phyloP scores from a whole-genome alignment of 2,329 filamentous ascomycete genomes.

The Fusarium sp. region DNA sequence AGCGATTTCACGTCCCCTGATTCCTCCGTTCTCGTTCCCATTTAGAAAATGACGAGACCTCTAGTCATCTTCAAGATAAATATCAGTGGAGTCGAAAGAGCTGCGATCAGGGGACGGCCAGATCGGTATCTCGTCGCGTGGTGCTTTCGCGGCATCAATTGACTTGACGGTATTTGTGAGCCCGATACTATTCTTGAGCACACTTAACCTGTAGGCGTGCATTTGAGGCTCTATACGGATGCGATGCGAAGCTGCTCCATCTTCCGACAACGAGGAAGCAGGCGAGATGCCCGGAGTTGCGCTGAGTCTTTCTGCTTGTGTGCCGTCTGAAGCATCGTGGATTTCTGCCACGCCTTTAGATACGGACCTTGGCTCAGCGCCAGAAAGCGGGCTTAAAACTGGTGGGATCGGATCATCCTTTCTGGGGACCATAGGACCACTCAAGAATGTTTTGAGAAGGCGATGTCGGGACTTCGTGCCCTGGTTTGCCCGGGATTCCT shows the following conservation, averaged over 20 bases:
- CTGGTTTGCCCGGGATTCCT: slow-evolving; percentile 12
- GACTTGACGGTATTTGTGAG: background rate
- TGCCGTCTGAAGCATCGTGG: slow-evolving; percentile 12
- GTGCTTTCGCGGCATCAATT: background rate
- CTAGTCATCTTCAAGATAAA: slow-evolving; percentile 26
- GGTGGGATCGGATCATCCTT: slow-evolving; percentile 36
- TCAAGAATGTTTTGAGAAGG: slow-evolving; percentile 39
- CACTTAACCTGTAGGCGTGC: background rate
- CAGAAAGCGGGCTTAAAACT: slow-evolving; percentile 18
- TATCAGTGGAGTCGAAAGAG: slow-evolving; percentile 2
- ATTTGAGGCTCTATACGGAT: background rate
- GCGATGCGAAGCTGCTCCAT: background rate
- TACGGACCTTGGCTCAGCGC: background rate
- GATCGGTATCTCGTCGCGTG: background rate
- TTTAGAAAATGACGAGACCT: slow-evolving; percentile 27
- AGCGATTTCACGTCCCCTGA: slow-evolving; percentile 23
- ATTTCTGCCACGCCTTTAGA: background rate
- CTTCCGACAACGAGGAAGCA: background rate
- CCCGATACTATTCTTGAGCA: background rate
- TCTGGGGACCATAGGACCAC: slow-evolving; percentile 25
- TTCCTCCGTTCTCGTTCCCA: slow-evolving; percentile 20
- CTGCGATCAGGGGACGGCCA: background rate
- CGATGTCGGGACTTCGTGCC: slow-evolving; percentile 30
- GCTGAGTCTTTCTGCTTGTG: background rate
- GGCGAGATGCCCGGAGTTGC: background rate